These are phyloP conservation scores for Thielaviopsis populi DNA, from an alignment of 2,329 filamentous ascomycete species.

Conservation along the genomic window DNA sequence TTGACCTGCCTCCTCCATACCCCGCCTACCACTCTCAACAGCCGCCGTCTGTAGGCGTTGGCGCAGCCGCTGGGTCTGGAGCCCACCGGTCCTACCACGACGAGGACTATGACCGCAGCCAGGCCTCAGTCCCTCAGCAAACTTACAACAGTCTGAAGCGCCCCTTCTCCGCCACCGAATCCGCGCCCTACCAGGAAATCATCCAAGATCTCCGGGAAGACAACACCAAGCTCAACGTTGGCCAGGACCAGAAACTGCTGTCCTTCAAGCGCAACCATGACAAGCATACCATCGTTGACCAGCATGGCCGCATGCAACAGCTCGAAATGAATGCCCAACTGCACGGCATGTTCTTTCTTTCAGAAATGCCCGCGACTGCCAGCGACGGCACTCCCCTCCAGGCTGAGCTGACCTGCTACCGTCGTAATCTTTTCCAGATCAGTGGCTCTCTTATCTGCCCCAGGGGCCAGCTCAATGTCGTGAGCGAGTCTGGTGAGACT, in stretches of 20 bases:
- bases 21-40: constrained; percentile 30
- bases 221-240: constrained; percentile 40
- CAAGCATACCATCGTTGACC: constrained; percentile 45
- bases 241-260: constrained; percentile 46
- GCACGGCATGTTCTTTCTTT: constrained; percentile 80
- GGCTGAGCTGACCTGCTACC: constrained; percentile 86
- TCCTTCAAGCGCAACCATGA: constrained; percentile 43
- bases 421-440: constrained; percentile 89
- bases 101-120: constrained; percentile 35
- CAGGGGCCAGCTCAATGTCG: constrained; percentile 59
- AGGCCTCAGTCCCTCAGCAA: constrained; percentile 28
- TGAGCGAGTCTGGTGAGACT: constrained; percentile 71
- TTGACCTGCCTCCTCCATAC: constrained; percentile 30
- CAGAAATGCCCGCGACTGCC: constrained; percentile 55
- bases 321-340: constrained; percentile 57
- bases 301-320: constrained; percentile 43
- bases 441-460: constrained; percentile 77
- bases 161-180: constrained; percentile 36
- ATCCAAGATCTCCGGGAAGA: constrained; percentile 46
- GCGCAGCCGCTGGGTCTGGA: background rate
- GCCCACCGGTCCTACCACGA: constrained; percentile 9
- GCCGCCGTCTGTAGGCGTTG: constrained; percentile 4
- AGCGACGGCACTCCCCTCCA: constrained; percentile 45
- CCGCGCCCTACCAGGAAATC: constrained; percentile 42
- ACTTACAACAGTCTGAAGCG: constrained; percentile 42